Conservation (phyloP, 441 rosid species). For the Populus tomentosa region DNA sequence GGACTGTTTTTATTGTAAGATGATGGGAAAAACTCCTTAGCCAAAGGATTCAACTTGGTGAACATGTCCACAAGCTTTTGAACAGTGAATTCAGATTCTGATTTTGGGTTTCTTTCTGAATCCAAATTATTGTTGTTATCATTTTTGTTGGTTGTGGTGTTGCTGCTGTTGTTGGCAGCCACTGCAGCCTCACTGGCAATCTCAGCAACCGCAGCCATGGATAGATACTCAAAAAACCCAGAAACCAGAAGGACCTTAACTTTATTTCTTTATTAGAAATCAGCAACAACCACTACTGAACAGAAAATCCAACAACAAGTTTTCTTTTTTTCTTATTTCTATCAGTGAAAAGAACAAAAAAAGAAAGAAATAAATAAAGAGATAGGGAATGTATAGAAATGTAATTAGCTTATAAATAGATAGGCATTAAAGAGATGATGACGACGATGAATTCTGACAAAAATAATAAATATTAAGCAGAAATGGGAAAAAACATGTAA, state of each 20-base stretch:
- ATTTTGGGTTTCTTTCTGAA: constrained; percentile 24
- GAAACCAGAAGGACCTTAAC: background rate
- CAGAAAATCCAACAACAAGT: background rate
- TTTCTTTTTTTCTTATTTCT: background rate
- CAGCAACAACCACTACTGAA: too few relatives aligned
- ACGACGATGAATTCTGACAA: background rate
- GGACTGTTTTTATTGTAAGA: constrained; percentile 25
- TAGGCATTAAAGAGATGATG: background rate
- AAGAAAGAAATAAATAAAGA: background rate
- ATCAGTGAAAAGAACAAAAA: background rate
- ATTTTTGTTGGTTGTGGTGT: constrained; percentile 26
- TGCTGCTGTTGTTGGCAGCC: constrained; percentile 15
- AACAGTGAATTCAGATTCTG: constrained; percentile 58
- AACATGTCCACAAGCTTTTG: constrained; percentile 73
- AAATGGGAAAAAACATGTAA: constrained; percentile 3
- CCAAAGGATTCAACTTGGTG: constrained; percentile 81
- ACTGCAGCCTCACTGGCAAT: constrained; percentile 33
- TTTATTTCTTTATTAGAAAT: background rate
- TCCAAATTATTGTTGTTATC: constrained; percentile 31
- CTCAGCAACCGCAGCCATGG: constrained; percentile 72
- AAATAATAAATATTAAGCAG: background rate
- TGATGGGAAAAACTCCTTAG: constrained; percentile 83
- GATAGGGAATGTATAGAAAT: background rate
- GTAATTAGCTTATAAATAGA: background rate
- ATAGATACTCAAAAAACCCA: constrained; percentile 21